phyloP scores from a whole-genome alignment of 495 filamentous ascomycete genomes.

The Penicillium longicatenatum region DNA sequence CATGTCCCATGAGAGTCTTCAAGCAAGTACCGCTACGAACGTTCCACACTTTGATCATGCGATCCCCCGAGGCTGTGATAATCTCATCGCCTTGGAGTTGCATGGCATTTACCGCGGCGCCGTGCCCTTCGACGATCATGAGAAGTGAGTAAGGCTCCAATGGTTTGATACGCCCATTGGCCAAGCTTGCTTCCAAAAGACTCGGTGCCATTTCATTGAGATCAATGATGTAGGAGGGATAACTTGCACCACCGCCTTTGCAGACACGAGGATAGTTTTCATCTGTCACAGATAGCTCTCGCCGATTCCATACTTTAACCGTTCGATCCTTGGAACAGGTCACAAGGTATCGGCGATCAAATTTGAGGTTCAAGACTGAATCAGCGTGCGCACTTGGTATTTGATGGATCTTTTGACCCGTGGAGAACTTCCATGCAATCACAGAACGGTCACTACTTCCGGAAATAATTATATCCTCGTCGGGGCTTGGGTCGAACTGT shows the following conservation, averaged over 20 bases:
- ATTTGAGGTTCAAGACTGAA: constrained; percentile 92
- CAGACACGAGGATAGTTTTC: constrained; percentile 61
- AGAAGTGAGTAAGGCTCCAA: constrained; percentile 70
- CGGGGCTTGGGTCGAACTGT: constrained; percentile 90
- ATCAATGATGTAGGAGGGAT: constrained; percentile 58
- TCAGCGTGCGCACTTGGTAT: constrained; percentile 78
- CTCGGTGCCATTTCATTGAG: constrained; percentile 50
- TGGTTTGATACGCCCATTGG: constrained; percentile 38
- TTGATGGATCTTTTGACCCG: constrained; percentile 73
- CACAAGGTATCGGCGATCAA: constrained; percentile 86
- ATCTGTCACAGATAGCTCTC: constrained; percentile 64
- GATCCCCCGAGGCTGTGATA: constrained; percentile 92
- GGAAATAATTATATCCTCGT: constrained; percentile 89
- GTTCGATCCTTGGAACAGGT: constrained; percentile 97
- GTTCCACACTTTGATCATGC: constrained; percentile 91
- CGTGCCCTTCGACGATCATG: constrained; percentile 76
- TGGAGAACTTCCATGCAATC: constrained; percentile 92
- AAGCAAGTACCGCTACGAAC: constrained; percentile 74
- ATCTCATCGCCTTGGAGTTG: constrained; percentile 85
- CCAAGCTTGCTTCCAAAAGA: constrained; percentile 42
- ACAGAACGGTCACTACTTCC: constrained; percentile 90
- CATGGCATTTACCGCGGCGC: constrained; percentile 93
- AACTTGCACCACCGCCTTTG: constrained; percentile 39
- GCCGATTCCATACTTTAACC: constrained; percentile 93
- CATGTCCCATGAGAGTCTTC: constrained; percentile 80